These are phyloP conservation scores for Lolium rigidum DNA, from an alignment of 176 grass and related monocot species.

Conservation along the genomic window DNA sequence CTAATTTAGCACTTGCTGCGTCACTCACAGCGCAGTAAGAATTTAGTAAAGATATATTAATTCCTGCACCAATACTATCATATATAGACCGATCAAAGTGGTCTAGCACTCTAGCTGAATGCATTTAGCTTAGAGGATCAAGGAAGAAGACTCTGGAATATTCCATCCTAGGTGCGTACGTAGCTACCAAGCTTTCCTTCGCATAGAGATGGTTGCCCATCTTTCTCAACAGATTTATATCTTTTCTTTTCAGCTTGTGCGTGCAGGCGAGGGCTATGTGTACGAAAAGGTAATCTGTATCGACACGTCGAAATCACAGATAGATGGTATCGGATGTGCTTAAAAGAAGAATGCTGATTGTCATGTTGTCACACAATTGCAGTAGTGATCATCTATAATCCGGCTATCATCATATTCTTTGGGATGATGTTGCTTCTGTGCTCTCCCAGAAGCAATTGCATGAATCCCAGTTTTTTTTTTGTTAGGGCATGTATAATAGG, in stretches of 20 bases:
- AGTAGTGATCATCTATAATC: neutral
- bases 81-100: neutral
- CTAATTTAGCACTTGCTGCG: neutral
- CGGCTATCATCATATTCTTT: neutral
- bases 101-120: neutral
- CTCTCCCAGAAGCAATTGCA: no score
- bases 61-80: neutral
- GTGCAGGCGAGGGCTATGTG: constrained; percentile 18
- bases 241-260: constrained; percentile 22
- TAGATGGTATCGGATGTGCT: neutral
- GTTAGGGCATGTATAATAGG: no score
- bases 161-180: neutral
- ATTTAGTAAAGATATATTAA: neutral
- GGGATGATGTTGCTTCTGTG: no score
- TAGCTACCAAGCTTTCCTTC: constrained; percentile 9
- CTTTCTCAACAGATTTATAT: neutral
- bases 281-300: neutral
- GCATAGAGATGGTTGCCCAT: constrained; percentile 22
- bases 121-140: neutral
- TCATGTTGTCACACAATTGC: neutral
- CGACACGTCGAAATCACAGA: neutral
- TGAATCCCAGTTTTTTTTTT: no score
- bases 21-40: neutral
- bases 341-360: neutral
- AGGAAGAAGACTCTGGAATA: constrained; percentile 36